These are phyloP conservation scores for Schizonepeta tenuifolia DNA, from an alignment of 257 asterid species.

Conservation along the genomic window DNA sequence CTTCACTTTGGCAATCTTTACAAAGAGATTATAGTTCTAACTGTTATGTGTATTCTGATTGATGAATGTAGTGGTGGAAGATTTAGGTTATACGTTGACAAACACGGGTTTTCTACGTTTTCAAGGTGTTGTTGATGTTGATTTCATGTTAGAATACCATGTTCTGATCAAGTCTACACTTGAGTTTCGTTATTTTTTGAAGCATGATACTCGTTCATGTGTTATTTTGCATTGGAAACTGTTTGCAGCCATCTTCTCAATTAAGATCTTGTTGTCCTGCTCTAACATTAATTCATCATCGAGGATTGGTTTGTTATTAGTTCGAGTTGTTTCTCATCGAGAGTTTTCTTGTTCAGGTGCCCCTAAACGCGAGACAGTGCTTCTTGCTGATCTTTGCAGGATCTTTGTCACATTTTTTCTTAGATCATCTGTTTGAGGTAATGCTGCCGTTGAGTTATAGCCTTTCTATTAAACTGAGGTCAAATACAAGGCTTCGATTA, in stretches of 20 bases:
- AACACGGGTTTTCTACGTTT: no score
- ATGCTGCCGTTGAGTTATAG: no score
- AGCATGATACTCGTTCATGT: no score
- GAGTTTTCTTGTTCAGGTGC: conserved; percentile 50
- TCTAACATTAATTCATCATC: neutral
- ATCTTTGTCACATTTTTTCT: conserved; percentile 89
- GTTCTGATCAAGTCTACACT: no score
- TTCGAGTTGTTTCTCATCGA: conserved; percentile 23
- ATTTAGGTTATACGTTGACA: neutral
- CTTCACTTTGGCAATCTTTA: no score
- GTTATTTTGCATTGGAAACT: no score
- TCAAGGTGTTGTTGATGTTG: no score
- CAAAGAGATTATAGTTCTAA: neutral
- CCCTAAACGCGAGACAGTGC: conserved; percentile 70
- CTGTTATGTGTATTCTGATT: neutral
- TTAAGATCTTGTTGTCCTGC: neutral
- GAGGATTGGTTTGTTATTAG: neutral
- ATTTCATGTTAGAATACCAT: no score
- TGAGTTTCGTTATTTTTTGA: no score
- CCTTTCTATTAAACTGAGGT: neutral
- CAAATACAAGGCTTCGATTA: neutral
- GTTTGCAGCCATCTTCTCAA: no score
- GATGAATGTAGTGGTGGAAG: neutral
- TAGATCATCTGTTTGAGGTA: conserved; percentile 95
- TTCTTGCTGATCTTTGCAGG: conserved; percentile 79